Conservation (phyloP, 2,329 filamentous ascomycete genomes). For the Neofusicoccum ribis region DNA sequence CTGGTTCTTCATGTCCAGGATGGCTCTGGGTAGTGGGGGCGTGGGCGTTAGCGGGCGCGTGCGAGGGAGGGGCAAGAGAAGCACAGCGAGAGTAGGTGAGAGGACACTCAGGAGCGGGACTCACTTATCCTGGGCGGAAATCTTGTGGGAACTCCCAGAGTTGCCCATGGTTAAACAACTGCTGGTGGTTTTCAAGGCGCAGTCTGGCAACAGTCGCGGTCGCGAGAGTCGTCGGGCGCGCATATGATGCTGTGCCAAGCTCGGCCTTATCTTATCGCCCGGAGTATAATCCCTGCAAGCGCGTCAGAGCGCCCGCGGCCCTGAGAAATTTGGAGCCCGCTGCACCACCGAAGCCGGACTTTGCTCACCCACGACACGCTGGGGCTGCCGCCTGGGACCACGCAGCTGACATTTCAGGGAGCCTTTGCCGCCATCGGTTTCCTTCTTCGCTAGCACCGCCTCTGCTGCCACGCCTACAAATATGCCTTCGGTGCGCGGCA, state of each 20-base stretch:
- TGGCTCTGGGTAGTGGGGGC: constrained; percentile 63
- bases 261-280: not conserved
- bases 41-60: constrained; percentile 18
- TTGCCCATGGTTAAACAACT: constrained; percentile 59
- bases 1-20: constrained; percentile 96
- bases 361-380: too few relatives aligned
- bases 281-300: not conserved
- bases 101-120: constrained; percentile 28
- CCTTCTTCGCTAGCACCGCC: too few relatives aligned
- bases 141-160: constrained; percentile 62
- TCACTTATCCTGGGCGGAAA: constrained; percentile 84
- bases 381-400: too few relatives aligned
- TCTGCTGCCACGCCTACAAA: not conserved
- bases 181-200: constrained; percentile 22
- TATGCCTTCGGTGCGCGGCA: constrained; percentile 19
- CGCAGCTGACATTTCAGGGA: too few relatives aligned
- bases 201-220: constrained; percentile 18
- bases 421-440: too few relatives aligned
- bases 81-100: constrained; percentile 21
- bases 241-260: constrained; percentile 8
- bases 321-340: not conserved
- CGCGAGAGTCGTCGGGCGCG: not conserved
- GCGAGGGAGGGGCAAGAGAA: not conserved
- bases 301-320: not conserved
- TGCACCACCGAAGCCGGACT: not conserved